Conservation (phyloP, 164 flowering plant species). For the Chimonanthus salicifolius region DNA sequence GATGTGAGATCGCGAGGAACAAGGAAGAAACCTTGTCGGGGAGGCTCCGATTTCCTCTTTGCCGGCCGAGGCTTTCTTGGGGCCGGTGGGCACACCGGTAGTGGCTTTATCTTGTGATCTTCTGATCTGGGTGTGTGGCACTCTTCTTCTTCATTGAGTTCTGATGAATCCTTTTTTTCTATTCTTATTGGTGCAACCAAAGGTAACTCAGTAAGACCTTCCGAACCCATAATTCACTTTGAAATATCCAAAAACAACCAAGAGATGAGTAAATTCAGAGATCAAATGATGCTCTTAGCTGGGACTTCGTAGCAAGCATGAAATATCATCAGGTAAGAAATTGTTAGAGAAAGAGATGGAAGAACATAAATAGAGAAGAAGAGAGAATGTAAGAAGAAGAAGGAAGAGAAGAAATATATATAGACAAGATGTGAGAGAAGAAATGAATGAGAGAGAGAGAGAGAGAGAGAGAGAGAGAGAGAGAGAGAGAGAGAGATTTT, state of each 20-base stretch:
- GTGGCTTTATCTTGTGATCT: background rate
- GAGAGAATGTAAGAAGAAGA: background rate
- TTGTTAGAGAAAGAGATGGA: background rate
- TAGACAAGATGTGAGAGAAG: background rate
- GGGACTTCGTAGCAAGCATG: background rate
- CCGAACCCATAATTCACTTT: background rate
- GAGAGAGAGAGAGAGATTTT: no score
- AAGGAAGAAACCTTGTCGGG: slow-evolving; percentile 1
- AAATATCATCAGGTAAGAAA: background rate
- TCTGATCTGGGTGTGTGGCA: slow-evolving; percentile 7
- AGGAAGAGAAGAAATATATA: background rate
- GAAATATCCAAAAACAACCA: background rate
- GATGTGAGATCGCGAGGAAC: background rate
- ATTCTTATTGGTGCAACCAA: background rate
- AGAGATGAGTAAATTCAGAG: background rate
- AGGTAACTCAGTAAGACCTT: background rate
- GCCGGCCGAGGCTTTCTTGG: slow-evolving; percentile 1
- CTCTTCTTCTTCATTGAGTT: background rate
- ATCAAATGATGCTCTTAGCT: background rate
- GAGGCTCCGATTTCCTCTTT: slow-evolving; percentile 3
- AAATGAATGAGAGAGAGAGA: background rate
- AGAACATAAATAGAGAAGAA: background rate
- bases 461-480: background rate
- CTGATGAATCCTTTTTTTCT: background rate
- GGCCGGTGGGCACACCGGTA: slow-evolving; percentile 3